Evolutionary conservation across 73 alveolate species (phyloP).

Genomic region (Paramecium octaurelia): DNA sequence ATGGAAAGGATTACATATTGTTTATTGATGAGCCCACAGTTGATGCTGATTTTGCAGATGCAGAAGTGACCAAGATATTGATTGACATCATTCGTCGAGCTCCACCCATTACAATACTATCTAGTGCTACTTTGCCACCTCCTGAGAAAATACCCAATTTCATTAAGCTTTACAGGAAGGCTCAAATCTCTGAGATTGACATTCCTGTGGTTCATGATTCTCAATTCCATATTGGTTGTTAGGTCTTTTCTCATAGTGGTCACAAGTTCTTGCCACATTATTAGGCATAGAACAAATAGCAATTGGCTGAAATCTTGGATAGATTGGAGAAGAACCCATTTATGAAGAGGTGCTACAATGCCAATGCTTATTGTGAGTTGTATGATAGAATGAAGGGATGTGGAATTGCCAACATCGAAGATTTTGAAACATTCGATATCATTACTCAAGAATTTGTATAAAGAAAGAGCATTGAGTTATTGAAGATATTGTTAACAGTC

Average conservation of each 20-base stretch:
- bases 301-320: neutral
- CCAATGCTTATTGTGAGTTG: slow-evolving; percentile 49
- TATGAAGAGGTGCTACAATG: slow-evolving; percentile 42
- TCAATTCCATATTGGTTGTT: slow-evolving; percentile 45
- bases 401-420: neutral
- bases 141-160: slow-evolving; percentile 21
- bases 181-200: neutral
- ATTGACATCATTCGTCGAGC: slow-evolving; percentile 25
- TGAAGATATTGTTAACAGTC: neutral
- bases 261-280: slow-evolving; percentile 41
- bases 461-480: slow-evolving; percentile 22
- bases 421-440: slow-evolving; percentile 18
- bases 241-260: slow-evolving; percentile 39
- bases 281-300: neutral
- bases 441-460: slow-evolving; percentile 26
- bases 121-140: slow-evolving; percentile 29
- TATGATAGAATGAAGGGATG: slow-evolving; percentile 20
- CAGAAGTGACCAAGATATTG: slow-evolving; percentile 1
- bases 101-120: slow-evolving; percentile 42
- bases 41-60: slow-evolving; percentile 50
- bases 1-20: slow-evolving; percentile 18
- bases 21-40: slow-evolving; percentile 51
- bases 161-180: neutral
- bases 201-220: neutral
- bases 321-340: slow-evolving; percentile 27